Base-by-base conservation (phyloP, 1,139 yeast genomes). In the Geotrichum macrosporum region DNA sequence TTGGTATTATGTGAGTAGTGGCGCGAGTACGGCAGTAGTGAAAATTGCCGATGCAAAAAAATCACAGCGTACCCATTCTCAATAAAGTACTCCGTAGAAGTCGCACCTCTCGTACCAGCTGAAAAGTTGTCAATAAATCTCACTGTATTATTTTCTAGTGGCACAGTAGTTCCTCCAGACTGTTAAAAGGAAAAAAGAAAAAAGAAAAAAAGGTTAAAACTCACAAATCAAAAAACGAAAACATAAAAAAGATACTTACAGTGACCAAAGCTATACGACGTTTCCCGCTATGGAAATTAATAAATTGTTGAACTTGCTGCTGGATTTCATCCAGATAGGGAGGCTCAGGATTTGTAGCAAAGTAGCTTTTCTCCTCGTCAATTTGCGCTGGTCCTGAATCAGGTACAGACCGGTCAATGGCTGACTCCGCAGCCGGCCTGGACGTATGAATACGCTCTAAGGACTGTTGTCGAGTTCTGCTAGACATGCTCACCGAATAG, bases 91-190 rank as follows among this genome's bases (percentile, higher is more conserved):
- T 92, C 98, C 3, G 97, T 95, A 32, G 94, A 82, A 0, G 96
- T 82, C 8, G 98, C 95, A 47, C 98, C 98, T 66, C 99, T 77
- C 1, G 97, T 92, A 20, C 98, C 98, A 22, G 97, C 97, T 57
- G 95, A 83, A 65, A 94, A 94, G 63, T 92, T 92, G 65, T 92
- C 99, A 61, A 92, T 88, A 66, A 92, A 92, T 50, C 99, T 69
- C 13, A 92, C 98, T 0, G 98, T 94, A 61, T 94, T 92, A 66
- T 88, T 88, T 60, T 92, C 99, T 55, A 92, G 71, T 0, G 99
- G 99, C 0, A 94, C 99, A 0, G 97, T 89, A 1, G 98, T 92
- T 29, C 98, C 99, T n/a, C 99, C 99, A 9, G 92, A 81, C 47
- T 43, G 16, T 6, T 6, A 8, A 8, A 24, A 24, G 10, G 27